phyloP scores from a whole-genome alignment of 805 yeast species.

The Suhomyces sp. region DNA sequence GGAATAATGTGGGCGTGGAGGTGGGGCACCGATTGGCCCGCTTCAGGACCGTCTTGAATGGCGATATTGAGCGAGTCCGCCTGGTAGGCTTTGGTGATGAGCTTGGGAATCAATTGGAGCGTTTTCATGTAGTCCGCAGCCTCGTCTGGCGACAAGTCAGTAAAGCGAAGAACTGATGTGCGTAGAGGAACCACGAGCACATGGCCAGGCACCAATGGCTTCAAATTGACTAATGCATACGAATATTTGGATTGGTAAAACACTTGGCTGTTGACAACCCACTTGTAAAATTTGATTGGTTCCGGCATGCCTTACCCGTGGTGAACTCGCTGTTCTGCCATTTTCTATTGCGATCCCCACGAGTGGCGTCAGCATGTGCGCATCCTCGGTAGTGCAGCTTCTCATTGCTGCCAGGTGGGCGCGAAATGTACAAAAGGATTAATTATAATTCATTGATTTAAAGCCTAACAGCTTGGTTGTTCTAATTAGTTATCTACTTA shows the following conservation, averaged over 20 bases:
- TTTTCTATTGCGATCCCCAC: not conserved
- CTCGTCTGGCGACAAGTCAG: constrained; percentile 72
- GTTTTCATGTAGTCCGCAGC: constrained; percentile 73
- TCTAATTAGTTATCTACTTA: constrained; percentile 2
- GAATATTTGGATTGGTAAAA: constrained; percentile 59
- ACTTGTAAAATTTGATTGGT: constrained; percentile 48
- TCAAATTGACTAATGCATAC: constrained; percentile 84
- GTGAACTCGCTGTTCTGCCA: not conserved
- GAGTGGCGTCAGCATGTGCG: not conserved
- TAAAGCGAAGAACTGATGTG: constrained; percentile 53
- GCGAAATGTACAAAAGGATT: not conserved
- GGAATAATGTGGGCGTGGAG: constrained; percentile 94
- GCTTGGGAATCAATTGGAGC: constrained; percentile 64
- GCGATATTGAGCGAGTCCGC: constrained; percentile 88
- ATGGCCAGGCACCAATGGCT: constrained; percentile 94
- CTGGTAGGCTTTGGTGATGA: constrained; percentile 62
- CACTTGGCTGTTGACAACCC: constrained; percentile 57
- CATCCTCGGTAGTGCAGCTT: not conserved
- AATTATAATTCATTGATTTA: not conserved
- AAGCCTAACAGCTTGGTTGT: no score
- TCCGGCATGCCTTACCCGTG: not conserved
- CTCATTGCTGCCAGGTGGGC: not conserved
- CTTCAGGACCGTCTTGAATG: constrained; percentile 93
- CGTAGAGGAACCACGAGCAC: constrained; percentile 81
- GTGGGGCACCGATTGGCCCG: constrained; percentile 96